Evolutionary conservation across 129 eudicot genomes (phyloP).

Genomic region (Silybum marianum): DNA sequence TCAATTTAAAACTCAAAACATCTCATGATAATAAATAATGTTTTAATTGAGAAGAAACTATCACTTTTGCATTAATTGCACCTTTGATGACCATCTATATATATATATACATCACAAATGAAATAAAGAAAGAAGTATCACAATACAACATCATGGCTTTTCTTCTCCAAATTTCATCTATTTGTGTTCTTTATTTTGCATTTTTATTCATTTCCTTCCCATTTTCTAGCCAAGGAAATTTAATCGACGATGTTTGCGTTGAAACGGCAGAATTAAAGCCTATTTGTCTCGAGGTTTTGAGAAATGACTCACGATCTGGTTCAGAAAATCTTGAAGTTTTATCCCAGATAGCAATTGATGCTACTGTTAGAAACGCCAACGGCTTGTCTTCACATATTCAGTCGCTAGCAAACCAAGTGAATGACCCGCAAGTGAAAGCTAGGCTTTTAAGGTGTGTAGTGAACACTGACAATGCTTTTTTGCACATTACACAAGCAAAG

Average conservation of each 20-base stretch:
- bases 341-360: neutral
- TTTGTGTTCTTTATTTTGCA: constrained; percentile 9
- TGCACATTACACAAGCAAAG: neutral
- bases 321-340: neutral
- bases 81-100: neutral
- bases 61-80: neutral
- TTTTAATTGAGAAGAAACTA: neutral
- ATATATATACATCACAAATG: neutral
- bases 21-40: neutral
- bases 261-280: neutral
- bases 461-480: neutral
- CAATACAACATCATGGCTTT: constrained; percentile 16
- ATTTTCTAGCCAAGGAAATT: neutral
- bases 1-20: neutral
- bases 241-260: constrained; percentile 11
- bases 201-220: constrained; percentile 1
- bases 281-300: neutral
- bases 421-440: neutral
- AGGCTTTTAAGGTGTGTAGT: constrained; percentile 8
- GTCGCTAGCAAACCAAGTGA: neutral
- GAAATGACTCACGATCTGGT: constrained; percentile 8
- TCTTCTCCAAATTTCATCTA: neutral
- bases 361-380: neutral
- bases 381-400: neutral
- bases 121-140: neutral